Evolutionary conservation across 805 yeast genomes (phyloP).

Genomic region (Yamadazyma akitaensis): DNA sequence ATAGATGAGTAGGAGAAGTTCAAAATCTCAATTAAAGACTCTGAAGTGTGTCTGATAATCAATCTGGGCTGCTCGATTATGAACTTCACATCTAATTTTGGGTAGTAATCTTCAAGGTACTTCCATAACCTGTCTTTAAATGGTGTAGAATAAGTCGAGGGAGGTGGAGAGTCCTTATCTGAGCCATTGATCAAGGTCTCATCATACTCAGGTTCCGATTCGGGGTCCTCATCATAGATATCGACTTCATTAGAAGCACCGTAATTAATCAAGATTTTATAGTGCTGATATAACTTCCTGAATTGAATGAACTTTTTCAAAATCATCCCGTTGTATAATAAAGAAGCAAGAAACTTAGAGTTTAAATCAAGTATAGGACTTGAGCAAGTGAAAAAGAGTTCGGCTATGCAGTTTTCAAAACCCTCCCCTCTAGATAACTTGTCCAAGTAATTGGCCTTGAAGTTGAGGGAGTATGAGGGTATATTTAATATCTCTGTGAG

Average conservation of each 20-base stretch:
- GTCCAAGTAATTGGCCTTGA: conserved; percentile 34
- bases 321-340: conserved; percentile 32
- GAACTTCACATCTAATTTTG: conserved; percentile 26
- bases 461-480: conserved; percentile 34
- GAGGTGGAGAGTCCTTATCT: neutral
- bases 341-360: conserved; percentile 28
- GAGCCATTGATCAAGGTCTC: conserved; percentile 3
- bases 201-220: conserved; percentile 11
- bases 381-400: conserved; percentile 34
- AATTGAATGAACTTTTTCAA: conserved; percentile 25
- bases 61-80: conserved; percentile 33
- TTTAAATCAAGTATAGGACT: conserved; percentile 39
- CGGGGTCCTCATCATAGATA: neutral
- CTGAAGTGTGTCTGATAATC: conserved; percentile 18
- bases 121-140: conserved; percentile 16
- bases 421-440: conserved; percentile 33
- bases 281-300: conserved; percentile 14
- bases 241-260: conserved; percentile 4
- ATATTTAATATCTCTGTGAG: conserved; percentile 17
- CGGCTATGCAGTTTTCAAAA: conserved; percentile 34
- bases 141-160: conserved; percentile 5
- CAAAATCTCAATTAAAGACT: conserved; percentile 18
- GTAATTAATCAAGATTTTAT: conserved; percentile 4
- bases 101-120: conserved; percentile 30
- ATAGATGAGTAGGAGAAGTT: conserved; percentile 34